Evolutionary conservation across 2,329 filamentous ascomycete species (phyloP).

Genomic region (Fusarium sarcochroum): DNA sequence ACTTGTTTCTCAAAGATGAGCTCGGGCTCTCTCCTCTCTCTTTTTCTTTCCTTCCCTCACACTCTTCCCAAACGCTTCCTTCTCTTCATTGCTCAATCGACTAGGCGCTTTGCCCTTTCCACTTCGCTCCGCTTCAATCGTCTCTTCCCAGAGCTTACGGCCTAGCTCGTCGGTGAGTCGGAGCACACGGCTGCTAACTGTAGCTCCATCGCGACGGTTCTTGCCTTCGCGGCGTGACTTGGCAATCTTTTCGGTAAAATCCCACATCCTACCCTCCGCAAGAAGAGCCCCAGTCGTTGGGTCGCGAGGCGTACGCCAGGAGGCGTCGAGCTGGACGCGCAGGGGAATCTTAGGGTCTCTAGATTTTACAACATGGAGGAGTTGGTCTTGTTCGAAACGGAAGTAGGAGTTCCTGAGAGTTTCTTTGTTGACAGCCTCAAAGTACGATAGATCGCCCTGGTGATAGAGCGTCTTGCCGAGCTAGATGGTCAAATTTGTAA

Average conservation of each 20-base stretch:
- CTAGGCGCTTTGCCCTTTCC: constrained; percentile 57
- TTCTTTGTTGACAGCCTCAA: constrained; percentile 98
- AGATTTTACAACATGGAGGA: constrained; percentile 80
- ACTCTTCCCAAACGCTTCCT: constrained; percentile 58
- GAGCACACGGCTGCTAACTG: constrained; percentile 86
- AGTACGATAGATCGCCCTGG: constrained; percentile 96
- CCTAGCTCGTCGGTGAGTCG: constrained; percentile 82
- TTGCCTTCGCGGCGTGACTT: constrained; percentile 89
- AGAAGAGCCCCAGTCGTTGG: constrained; percentile 70
- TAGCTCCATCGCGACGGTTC: constrained; percentile 93
- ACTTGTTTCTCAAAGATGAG: constrained; percentile 59
- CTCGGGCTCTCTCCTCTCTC: constrained; percentile 64
- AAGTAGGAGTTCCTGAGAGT: constrained; percentile 94
- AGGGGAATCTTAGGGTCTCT: constrained; percentile 74
- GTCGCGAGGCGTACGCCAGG: constrained; percentile 82
- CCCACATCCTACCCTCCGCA: constrained; percentile 85
- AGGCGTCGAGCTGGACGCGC: constrained; percentile 76
- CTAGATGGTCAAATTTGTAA: constrained; percentile 56
- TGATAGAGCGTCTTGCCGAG: constrained; percentile 97
- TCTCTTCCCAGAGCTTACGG: constrained; percentile 74
- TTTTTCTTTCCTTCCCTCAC: constrained; percentile 63
- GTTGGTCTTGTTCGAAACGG: constrained; percentile 91
- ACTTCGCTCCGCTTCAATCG: constrained; percentile 55
- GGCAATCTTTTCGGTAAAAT: constrained; percentile 91
- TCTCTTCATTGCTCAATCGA: constrained; percentile 66